Base-by-base conservation (phyloP, 1,284 basidiomycete species). In the Thecaphora frezii region DNA sequence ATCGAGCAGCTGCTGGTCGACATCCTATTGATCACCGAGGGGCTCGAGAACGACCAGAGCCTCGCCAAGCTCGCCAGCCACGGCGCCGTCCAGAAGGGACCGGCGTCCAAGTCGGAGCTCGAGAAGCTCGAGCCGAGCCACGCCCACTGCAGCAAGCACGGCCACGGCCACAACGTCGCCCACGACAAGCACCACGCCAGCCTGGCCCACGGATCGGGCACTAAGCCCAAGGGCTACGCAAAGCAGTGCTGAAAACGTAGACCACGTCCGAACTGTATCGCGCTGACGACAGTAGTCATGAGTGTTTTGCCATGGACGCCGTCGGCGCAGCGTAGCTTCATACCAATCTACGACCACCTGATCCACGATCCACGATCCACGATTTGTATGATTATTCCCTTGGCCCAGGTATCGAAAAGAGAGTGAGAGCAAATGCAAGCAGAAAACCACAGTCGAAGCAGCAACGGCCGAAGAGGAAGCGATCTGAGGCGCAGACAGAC, bases 1-100 rank as follows among this genome's bases (percentile, higher is more conserved):
- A 58, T 76, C 48, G 71, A 72, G 38, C 65, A 68, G 52, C 63
- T 78, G 2, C 58, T 78, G n/a, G 62, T 68, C 52, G 74, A 78
- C 49, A 73, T 78, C 40, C 49, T 78, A 38, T 48, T 56, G 23
- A 70, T 76, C 41, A 74, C 73, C 12, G 59, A 73, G 39, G 49
- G 66, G 22, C 59, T 78, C 22, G 66, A 61, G 47, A 51, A 62
- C 28, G 49, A 71, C 18, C 48, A 50, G 18, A 48, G 43, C 13
- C 44, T 68, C 37, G 65, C 65, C 14, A 36, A 57, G 33, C 41
- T 55, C n/a, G 46, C 57, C 5, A 45, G 48, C 18, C 44, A 55
- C 21, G 19, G 26, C 14, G 26, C 57, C 21, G 19, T 40, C 1
- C 51, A 44, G 23, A n/a, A n/a, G n/a, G 44, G 48, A 5, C 39